These are phyloP conservation scores for Chaetomiaceae sp. DNA, from an alignment of 2,329 filamentous ascomycete genomes.

Conservation along the genomic window DNA sequence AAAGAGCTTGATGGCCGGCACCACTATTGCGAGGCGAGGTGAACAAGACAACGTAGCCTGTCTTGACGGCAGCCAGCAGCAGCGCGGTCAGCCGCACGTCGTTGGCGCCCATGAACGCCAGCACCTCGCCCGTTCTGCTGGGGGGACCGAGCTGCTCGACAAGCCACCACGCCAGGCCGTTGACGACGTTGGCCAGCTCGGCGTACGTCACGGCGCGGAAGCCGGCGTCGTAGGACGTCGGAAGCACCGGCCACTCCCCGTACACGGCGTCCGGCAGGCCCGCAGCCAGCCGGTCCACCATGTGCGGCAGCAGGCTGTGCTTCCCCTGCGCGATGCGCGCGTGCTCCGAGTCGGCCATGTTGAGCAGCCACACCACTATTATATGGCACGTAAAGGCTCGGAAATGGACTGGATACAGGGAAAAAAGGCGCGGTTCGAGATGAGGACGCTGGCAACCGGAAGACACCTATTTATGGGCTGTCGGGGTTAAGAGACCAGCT, in stretches of 20 bases:
- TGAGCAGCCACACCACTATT: too few species aligned
- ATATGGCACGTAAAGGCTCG: too few species aligned
- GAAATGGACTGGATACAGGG: background rate
- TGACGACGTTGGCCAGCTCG: constrained; percentile 24
- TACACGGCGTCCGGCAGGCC: constrained; percentile 27
- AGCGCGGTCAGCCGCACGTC: constrained; percentile 35
- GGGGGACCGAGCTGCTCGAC: constrained; percentile 24
- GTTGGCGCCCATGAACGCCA: constrained; percentile 36
- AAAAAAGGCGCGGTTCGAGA: background rate
- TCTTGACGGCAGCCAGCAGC: constrained; percentile 33
- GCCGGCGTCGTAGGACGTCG: constrained; percentile 28
- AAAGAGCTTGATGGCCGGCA: constrained; percentile 28
- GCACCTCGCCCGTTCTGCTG: constrained; percentile 18
- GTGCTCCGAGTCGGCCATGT: too few species aligned
- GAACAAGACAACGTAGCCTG: constrained; percentile 32
- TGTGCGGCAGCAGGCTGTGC: constrained; percentile 28
- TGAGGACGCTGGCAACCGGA: too few species aligned
- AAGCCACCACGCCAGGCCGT: constrained; percentile 34
- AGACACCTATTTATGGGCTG: too few species aligned
- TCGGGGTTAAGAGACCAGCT: too few species aligned
- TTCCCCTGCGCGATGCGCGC: background rate
- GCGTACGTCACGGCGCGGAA: background rate
- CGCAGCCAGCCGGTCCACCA: constrained; percentile 30
- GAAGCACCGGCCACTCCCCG: constrained; percentile 28
- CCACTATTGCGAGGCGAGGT: constrained; percentile 34